Percentiles rank a stretch among this genome's conserved stretches.
Evolutionary conservation across 768 basidiomycete species (phyloP).

Genomic region (Termitomyces eurrhizus): DNA sequence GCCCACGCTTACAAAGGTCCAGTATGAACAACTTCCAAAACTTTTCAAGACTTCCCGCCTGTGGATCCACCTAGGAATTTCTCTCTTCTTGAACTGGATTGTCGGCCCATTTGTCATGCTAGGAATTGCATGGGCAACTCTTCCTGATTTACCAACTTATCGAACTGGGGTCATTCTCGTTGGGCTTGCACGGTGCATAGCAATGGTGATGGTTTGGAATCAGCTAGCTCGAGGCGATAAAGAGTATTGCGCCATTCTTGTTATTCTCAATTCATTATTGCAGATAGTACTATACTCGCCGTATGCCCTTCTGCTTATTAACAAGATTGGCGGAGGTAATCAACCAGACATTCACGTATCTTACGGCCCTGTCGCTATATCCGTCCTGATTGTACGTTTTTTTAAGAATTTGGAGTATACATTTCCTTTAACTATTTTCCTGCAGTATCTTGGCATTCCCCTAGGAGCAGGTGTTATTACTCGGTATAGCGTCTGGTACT

Average conservation of each 20-base stretch:
- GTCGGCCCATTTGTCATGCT: slow-evolving; percentile 81
- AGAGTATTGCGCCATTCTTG: slow-evolving; percentile 76
- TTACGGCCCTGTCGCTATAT: slow-evolving; percentile 59
- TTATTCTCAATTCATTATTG: slow-evolving; percentile 74
- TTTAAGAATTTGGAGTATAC: background rate
- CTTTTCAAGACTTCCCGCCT: slow-evolving; percentile 50
- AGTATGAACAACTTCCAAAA: slow-evolving; percentile 65
- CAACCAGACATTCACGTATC: slow-evolving; percentile 39
- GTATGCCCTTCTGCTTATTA: slow-evolving; percentile 68
- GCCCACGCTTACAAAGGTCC: slow-evolving; percentile 74
- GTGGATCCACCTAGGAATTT: slow-evolving; percentile 68
- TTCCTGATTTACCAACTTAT: slow-evolving; percentile 74
- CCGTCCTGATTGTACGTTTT: slow-evolving; percentile 63
- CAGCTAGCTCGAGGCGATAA: slow-evolving; percentile 63
- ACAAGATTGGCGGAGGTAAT: slow-evolving; percentile 53
- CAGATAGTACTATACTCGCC: slow-evolving; percentile 80
- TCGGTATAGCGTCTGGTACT: slow-evolving; percentile 46
- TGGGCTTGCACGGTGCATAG: slow-evolving; percentile 68
- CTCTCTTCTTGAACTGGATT: slow-evolving; percentile 75
- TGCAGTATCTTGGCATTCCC: slow-evolving; percentile 80
- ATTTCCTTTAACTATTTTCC: background rate
- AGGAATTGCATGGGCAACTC: slow-evolving; percentile 79
- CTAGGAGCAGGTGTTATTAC: slow-evolving; percentile 70
- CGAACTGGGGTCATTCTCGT: slow-evolving; percentile 81
- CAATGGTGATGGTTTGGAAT: slow-evolving; percentile 85